A percentile compares a stretch with the other conserved stretches of the same genome.
These are phyloP conservation scores for Coemansia biformis DNA, from an alignment of 192 early-diverging fungal genomes.

Conservation along the genomic window DNA sequence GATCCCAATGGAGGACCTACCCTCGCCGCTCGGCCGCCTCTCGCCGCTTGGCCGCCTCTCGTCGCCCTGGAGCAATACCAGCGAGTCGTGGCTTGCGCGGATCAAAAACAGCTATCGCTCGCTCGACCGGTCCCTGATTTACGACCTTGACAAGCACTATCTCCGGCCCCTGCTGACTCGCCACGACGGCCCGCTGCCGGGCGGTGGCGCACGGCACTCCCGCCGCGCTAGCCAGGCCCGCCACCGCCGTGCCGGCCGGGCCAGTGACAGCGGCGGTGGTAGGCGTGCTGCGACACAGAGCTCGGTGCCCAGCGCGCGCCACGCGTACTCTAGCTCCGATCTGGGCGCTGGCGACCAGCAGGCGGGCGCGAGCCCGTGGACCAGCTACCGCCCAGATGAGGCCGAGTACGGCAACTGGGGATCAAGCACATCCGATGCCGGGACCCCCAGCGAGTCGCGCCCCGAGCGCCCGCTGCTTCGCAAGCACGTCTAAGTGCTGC, in stretches of 20 bases:
- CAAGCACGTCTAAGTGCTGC: conserved; percentile 4
- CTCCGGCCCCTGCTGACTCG: conserved; percentile 38
- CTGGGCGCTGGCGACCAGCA: conserved; percentile 1
- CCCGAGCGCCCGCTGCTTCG: conserved; percentile 20
- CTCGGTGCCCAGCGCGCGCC: too few species aligned
- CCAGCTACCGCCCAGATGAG: conserved; percentile 12
- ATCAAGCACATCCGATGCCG: conserved; percentile 24
- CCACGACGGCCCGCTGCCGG: neutral
- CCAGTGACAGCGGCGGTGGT: neutral
- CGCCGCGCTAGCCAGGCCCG: conserved; percentile 4
- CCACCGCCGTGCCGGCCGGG: neutral
- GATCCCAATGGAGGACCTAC: conserved; percentile 14
- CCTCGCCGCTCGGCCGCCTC: conserved; percentile 14
- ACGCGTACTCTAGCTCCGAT: too few species aligned
- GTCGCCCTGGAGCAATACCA: conserved; percentile 33
- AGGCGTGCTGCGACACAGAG: too few species aligned
- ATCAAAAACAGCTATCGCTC: conserved; percentile 42
- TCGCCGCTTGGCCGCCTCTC: conserved; percentile 18
- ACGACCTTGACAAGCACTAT: conserved; percentile 41
- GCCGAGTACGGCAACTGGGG: conserved; percentile 19
- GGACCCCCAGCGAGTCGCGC: conserved; percentile 3
- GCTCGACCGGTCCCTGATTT: conserved; percentile 39
- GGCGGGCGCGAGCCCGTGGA: conserved; percentile 11
- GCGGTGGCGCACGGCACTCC: neutral
- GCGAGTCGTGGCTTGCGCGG: conserved; percentile 32